Base-by-base conservation (phyloP, 2,329 filamentous ascomycete species). In the Kalaharituber pfeilii region DNA sequence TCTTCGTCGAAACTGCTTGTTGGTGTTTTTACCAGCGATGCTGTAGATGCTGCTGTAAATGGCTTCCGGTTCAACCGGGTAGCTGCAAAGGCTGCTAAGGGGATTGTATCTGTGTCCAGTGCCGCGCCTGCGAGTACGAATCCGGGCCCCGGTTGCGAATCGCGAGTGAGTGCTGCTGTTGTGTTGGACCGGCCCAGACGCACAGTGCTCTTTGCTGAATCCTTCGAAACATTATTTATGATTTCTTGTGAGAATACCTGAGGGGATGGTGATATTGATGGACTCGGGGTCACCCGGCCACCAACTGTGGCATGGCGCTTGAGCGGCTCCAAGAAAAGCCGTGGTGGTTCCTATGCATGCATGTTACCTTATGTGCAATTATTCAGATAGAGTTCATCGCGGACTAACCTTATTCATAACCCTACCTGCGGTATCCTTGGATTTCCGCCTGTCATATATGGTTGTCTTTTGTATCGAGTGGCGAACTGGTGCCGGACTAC, bases 401-500 rank as follows among this genome's bases (percentile, higher is more conserved):
- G n/a, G n/a, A n/a, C n/a, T n/a, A 13, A 47, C 42, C 42, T 47
- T 47, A 22, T 22, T 24, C 4, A 18, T 6, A 39, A 13, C 20
- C 20, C 33, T 18, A 1, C 42, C 22, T 15, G 25, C 11, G 13
- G 5, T 22, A 47, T 47, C 24, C 7, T 53, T 53, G 5, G 57
- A 57, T 51, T 56, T 57, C 28, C 56, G 39, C 27, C 56, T 51
- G 11, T 56, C 56, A 29, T 59, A 58, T 15, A 58, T 54, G 8
- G 53, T 56, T 24, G 52, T 45, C 27, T 56, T 58, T n/a, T 33
- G 47, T n/a, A n/a, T n/a, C 8, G 49, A 49, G 28, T 57, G 56
- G 18, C 54, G 62, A 62, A 13, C 22, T 9, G 5, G 18, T 47
- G 42, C 25, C 13, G 42, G 42, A 22, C 42, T 52, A 57, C 78